These are phyloP conservation scores for Jackrogersella minutella DNA, from an alignment of 495 filamentous ascomycete genomes.

Conservation along the genomic window DNA sequence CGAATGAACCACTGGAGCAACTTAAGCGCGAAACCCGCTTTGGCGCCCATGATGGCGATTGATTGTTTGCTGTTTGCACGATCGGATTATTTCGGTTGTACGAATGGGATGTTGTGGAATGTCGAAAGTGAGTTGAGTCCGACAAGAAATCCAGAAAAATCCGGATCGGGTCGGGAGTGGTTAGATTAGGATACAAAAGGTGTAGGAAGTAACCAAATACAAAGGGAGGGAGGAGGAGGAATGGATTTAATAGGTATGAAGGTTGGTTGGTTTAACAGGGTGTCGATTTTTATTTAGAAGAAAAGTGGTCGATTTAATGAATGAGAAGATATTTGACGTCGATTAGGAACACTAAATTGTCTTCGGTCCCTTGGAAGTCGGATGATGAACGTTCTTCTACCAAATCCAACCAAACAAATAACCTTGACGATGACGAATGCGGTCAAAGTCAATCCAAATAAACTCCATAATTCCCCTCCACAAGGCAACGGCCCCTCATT, in stretches of 20 bases:
- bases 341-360: slow-evolving; percentile 13
- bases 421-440: slow-evolving; percentile 39
- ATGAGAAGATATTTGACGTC: slow-evolving; percentile 34
- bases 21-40: slow-evolving; percentile 66
- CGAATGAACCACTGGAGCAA: slow-evolving; percentile 70
- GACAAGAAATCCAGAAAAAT: slow-evolving; percentile 8
- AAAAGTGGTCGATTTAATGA: slow-evolving; percentile 34
- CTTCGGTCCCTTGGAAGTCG: neutral
- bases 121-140: slow-evolving; percentile 9
- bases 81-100: slow-evolving; percentile 27
- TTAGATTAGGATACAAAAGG: neutral
- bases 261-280: slow-evolving; percentile 13
- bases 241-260: neutral
- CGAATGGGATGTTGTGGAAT: slow-evolving; percentile 38
- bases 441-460: slow-evolving; percentile 8
- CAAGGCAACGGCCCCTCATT: slow-evolving; percentile 26
- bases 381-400: slow-evolving; percentile 8
- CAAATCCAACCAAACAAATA: slow-evolving; percentile 13
- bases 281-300: neutral
- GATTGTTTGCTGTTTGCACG: slow-evolving; percentile 26
- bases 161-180: slow-evolving; percentile 5
- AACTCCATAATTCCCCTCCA: too few relatives aligned
- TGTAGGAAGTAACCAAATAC: slow-evolving; percentile 18
- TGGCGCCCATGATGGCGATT: slow-evolving; percentile 50
- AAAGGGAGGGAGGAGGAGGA: slow-evolving; percentile 1